Base-by-base conservation (phyloP, 805 yeast species). In the Candida chilensis region DNA sequence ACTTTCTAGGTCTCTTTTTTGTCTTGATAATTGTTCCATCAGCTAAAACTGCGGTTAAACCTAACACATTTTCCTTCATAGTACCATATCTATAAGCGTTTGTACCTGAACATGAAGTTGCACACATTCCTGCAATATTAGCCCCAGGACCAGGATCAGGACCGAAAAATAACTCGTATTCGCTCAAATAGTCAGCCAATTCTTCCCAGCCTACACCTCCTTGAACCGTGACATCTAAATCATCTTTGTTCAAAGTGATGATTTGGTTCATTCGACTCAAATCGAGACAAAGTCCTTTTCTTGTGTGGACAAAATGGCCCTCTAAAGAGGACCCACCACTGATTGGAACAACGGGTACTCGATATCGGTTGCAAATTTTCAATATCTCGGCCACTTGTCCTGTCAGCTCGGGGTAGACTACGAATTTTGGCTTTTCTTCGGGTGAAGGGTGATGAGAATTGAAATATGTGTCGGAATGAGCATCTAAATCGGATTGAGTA, bases 1-100 rank as follows among this genome's bases (percentile, higher is more conserved):
- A 71, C 42, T 83, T 82, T 43, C 83, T 66, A 3, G 92, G 88
- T 47, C 92, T 64, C 40, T 69, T 73, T 36, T 73, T 72, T 1
- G 94, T 83, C 54, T 78, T 83, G 29, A 82, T 60, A 20, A 83
- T 57, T 1, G 87, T 76, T 2, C 94, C 94, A 52, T 82, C 94
- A 10, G 92, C 83, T 27, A 82, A 52, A 5, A 83, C 92, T 15
- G 82, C 83, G 1, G 85, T 83, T 34, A 81, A 48, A 33, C 70
- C 70, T 16, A 81, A 49, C 1, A 79, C 74, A 47, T 80, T 76
- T 48, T 82, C 87, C 46, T 77, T 73, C 76, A 82, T 79, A 12
- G 90, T 83, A 14, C 94, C 94, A 41, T 80, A 82, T 29, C 84
- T 53, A 16, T 77, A 74, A 16, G 90, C 88, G 41, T 81, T 78